A percentile compares a stretch with the other conserved stretches of the same genome.
phyloP scores from a whole-genome alignment of 2,329 filamentous ascomycete species.

The Colletotrichum australisinense region DNA sequence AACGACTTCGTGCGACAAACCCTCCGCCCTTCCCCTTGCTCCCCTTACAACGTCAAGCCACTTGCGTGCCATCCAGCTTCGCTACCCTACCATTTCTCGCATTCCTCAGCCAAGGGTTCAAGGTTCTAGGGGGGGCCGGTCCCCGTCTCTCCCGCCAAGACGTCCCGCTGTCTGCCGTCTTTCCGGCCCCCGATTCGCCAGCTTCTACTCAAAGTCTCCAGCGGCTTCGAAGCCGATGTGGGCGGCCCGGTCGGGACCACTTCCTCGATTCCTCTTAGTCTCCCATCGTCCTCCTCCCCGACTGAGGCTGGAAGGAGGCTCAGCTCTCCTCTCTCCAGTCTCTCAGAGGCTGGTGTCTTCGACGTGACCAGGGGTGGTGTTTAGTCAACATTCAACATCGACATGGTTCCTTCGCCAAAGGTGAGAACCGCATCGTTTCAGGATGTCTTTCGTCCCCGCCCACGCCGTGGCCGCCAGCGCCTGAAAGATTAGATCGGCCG shows the following conservation, averaged over 20 bases:
- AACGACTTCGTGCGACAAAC: slow-evolving; percentile 26
- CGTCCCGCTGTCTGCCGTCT: not conserved
- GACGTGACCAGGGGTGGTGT: not conserved
- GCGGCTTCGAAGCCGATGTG: slow-evolving; percentile 14
- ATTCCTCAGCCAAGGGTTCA: not conserved
- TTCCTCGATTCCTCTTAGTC: not conserved
- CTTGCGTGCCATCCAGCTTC: not conserved
- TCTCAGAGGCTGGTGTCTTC: not conserved
- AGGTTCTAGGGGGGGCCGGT: not conserved
- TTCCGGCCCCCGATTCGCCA: slow-evolving; percentile 9
- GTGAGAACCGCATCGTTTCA: slow-evolving; percentile 21
- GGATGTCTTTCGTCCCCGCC: slow-evolving; percentile 8
- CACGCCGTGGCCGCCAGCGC: slow-evolving; percentile 9
- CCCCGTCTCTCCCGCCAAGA: slow-evolving; percentile 2
- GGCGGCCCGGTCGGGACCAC: slow-evolving; percentile 9
- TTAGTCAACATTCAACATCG: not conserved
- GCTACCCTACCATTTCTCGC: not conserved
- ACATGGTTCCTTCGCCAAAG: slow-evolving; percentile 9
- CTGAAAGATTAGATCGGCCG: slow-evolving; percentile 16
- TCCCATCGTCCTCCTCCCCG: not conserved
- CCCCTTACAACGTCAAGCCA: not conserved
- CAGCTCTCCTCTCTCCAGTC: not conserved
- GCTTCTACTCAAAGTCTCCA: not conserved
- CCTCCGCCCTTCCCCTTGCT: not conserved
- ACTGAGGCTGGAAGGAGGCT: not conserved